These are phyloP conservation scores for Saccharomycodes ludwigii DNA, from an alignment of 805 yeast species.

Conservation along the genomic window DNA sequence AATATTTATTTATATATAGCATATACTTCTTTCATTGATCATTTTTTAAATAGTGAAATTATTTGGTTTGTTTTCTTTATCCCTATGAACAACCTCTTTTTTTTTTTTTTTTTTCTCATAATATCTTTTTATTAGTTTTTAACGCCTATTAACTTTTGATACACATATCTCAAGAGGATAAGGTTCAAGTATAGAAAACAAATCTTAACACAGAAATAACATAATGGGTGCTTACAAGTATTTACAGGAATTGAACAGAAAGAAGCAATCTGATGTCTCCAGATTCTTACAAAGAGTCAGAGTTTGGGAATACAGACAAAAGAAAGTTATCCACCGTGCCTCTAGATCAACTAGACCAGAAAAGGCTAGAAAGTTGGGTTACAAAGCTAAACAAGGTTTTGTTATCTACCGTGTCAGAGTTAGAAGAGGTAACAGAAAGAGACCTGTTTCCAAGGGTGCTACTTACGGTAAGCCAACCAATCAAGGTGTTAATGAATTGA, in stretches of 20 bases:
- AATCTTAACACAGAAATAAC: slow-evolving; percentile 14
- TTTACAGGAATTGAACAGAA: slow-evolving; percentile 97
- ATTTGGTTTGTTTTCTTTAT: neutral
- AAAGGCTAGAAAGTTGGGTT: slow-evolving; percentile 99
- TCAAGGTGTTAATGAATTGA: slow-evolving; percentile 99
- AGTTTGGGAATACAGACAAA: slow-evolving; percentile 99
- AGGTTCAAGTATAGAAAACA: slow-evolving; percentile 1
- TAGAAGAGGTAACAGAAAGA: slow-evolving; percentile 99
- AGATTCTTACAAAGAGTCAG: slow-evolving; percentile 98
- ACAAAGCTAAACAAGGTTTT: slow-evolving; percentile 99
- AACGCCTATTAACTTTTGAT: neutral
- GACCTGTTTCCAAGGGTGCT: slow-evolving; percentile 99
- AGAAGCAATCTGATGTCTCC: slow-evolving; percentile 99
- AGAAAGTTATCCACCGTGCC: slow-evolving; percentile 97
- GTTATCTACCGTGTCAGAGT: slow-evolving; percentile 98
- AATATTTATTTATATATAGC: too few species aligned
- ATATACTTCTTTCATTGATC: too few species aligned
- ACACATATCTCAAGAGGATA: neutral
- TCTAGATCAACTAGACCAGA: slow-evolving; percentile 98
- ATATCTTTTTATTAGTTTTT: neutral
- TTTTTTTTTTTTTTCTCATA: neutral
- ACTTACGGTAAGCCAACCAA: slow-evolving; percentile 99
- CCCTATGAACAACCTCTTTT: neutral
- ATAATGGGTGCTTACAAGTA: slow-evolving; percentile 99
- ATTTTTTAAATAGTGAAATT: too few species aligned